Conservation (phyloP, 495 filamentous ascomycete genomes). For the Annulohypoxylon maeteangense region DNA sequence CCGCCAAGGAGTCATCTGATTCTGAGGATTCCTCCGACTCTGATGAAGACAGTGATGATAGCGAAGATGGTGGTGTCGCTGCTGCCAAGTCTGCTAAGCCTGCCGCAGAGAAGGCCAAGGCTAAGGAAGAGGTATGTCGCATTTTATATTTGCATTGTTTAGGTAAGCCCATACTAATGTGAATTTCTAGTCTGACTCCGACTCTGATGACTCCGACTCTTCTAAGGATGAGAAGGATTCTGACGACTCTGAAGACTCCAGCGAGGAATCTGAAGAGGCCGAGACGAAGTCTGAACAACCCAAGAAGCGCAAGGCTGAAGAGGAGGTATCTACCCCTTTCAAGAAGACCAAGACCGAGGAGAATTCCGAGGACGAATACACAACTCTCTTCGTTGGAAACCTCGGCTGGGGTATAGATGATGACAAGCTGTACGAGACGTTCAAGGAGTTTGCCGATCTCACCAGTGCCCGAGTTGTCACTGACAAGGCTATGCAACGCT, state of each 20-base stretch:
- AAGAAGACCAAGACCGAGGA: constrained; percentile 91
- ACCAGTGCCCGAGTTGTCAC: constrained; percentile 80
- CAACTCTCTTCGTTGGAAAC: constrained; percentile 88
- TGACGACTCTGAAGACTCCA: constrained; percentile 51
- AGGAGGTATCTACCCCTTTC: constrained; percentile 63
- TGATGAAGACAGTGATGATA: constrained; percentile 42
- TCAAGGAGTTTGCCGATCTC: constrained; percentile 84
- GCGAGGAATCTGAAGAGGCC: constrained; percentile 54
- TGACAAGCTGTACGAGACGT: constrained; percentile 86
- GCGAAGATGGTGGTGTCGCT: constrained; percentile 10
- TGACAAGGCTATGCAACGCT: constrained; percentile 83
- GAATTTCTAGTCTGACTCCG: constrained; percentile 32
- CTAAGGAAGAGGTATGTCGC: constrained; percentile 53
- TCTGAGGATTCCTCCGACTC: no score
- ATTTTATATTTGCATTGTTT: not conserved
- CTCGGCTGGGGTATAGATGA: constrained; percentile 96
- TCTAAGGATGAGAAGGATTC: constrained; percentile 56
- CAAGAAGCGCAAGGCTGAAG: constrained; percentile 94
- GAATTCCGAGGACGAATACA: constrained; percentile 61
- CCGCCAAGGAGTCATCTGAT: constrained; percentile 50
- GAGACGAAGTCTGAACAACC: constrained; percentile 67
- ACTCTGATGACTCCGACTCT: constrained; percentile 56
- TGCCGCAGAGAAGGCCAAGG: constrained; percentile 58
- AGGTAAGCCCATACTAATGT: constrained; percentile 12
- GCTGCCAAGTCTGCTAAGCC: constrained; percentile 46